phyloP scores from a whole-genome alignment of 2,329 filamentous ascomycete species.

The Fragosphaeria purpurea region DNA sequence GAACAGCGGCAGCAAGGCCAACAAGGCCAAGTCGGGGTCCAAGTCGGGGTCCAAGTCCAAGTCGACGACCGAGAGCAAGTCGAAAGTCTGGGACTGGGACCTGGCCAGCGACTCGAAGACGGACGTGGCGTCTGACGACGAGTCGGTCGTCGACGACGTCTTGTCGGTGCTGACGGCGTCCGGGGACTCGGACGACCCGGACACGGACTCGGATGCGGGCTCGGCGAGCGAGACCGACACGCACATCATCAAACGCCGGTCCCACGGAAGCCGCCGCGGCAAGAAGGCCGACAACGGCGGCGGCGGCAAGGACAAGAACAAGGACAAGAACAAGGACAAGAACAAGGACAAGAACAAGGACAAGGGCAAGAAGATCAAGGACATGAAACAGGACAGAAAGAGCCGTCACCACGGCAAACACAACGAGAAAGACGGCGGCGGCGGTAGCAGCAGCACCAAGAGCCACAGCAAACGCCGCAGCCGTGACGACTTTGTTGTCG shows the following conservation, averaged over 20 bases:
- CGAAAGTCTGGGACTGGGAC: constrained; percentile 17
- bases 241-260: neutral
- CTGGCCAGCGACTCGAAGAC: neutral
- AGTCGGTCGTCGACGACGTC: too few relatives aligned
- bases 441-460: constrained; percentile 2
- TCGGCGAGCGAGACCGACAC: neutral
- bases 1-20: neutral
- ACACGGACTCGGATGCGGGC: neutral
- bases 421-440: neutral
- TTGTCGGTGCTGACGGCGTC: too few relatives aligned
- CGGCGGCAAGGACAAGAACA: neutral
- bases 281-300: neutral
- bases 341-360: too few relatives aligned
- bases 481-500: neutral
- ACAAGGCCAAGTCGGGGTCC: neutral
- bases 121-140: neutral
- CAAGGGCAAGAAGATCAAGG: too few relatives aligned
- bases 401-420: neutral
- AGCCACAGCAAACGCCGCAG: neutral
- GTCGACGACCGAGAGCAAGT: neutral
- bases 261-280: neutral
- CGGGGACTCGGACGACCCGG: neutral
- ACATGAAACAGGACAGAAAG: neutral
- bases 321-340: neutral
- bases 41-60: neutral